phyloP scores from a whole-genome alignment of 441 rosid genomes.

The Populus hybrid region DNA sequence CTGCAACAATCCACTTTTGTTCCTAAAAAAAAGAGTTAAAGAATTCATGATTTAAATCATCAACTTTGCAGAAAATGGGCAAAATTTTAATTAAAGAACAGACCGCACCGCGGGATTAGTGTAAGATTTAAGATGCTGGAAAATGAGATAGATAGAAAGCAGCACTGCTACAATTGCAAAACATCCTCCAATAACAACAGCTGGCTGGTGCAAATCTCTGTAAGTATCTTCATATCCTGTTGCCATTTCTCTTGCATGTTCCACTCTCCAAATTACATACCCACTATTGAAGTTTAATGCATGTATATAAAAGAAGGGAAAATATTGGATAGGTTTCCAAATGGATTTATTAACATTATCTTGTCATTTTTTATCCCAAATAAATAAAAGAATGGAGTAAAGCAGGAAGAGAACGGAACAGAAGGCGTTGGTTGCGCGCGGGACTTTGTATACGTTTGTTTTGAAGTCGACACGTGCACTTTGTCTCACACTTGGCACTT shows the following conservation, averaged over 20 bases:
- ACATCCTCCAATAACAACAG: conserved; percentile 58
- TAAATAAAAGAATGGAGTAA: not conserved
- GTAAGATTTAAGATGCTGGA: conserved; percentile 81
- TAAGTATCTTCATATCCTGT: conserved; percentile 26
- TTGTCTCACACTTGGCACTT: not conserved
- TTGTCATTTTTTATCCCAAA: not conserved
- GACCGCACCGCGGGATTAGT: conserved; percentile 77
- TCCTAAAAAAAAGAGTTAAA: conserved; percentile 43
- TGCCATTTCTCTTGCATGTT: conserved; percentile 7
- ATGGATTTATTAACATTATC: not conserved
- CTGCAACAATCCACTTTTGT: conserved; percentile 83
- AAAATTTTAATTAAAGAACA: conserved; percentile 12
- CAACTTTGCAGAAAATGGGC: not conserved
- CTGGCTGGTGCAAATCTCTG: conserved; percentile 49
- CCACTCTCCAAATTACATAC: not conserved
- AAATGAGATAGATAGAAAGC: conserved; percentile 51
- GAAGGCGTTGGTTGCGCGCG: not conserved
- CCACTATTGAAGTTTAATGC: not conserved
- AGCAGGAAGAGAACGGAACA: not conserved
- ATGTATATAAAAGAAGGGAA: not conserved
- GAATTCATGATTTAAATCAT: not conserved
- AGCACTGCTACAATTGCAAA: conserved; percentile 53
- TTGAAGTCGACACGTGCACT: conserved; percentile 20
- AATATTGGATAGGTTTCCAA: not conserved
- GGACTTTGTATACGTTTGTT: not conserved